Conservation (phyloP, 805 yeast genomes). For the Saccharomycopsis vini region DNA sequence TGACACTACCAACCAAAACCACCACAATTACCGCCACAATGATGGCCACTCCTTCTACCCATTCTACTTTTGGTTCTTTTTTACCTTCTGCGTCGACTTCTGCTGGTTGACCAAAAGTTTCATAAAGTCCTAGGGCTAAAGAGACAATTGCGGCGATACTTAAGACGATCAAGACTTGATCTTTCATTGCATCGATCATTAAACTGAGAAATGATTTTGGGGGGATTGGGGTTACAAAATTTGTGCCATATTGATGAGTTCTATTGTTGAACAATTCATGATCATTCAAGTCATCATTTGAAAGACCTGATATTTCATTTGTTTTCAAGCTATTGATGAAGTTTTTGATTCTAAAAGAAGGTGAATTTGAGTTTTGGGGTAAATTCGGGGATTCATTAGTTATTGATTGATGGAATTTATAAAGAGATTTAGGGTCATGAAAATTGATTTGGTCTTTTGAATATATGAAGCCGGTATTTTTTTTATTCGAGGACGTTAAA, state of each 20-base stretch:
- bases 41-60: slow-evolving; percentile 99
- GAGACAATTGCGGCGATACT: slow-evolving; percentile 84
- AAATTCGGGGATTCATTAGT: too few relatives aligned
- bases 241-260: slow-evolving; percentile 50
- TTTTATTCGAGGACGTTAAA: slow-evolving; percentile 6
- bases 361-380: too few relatives aligned
- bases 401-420: too few relatives aligned
- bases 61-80: slow-evolving; percentile 75
- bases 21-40: slow-evolving; percentile 85
- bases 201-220: slow-evolving; percentile 59
- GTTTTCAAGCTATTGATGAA: slow-evolving; percentile 30
- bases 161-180: slow-evolving; percentile 78
- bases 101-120: slow-evolving; percentile 78
- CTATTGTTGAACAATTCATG: slow-evolving; percentile 27
- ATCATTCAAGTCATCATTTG: slow-evolving; percentile 27
- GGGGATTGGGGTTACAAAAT: slow-evolving; percentile 62
- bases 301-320: slow-evolving; percentile 34
- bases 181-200: slow-evolving; percentile 80
- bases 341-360: too few relatives aligned
- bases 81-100: slow-evolving; percentile 73
- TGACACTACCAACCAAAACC: slow-evolving; percentile 87
- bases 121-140: slow-evolving; percentile 83
- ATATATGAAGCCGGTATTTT: slow-evolving; percentile 20
- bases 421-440: slow-evolving; percentile 57
- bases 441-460: slow-evolving; percentile 34